These are phyloP conservation scores for Lachnellula suecica DNA, from an alignment of 2,329 filamentous ascomycete genomes.

Conservation along the genomic window DNA sequence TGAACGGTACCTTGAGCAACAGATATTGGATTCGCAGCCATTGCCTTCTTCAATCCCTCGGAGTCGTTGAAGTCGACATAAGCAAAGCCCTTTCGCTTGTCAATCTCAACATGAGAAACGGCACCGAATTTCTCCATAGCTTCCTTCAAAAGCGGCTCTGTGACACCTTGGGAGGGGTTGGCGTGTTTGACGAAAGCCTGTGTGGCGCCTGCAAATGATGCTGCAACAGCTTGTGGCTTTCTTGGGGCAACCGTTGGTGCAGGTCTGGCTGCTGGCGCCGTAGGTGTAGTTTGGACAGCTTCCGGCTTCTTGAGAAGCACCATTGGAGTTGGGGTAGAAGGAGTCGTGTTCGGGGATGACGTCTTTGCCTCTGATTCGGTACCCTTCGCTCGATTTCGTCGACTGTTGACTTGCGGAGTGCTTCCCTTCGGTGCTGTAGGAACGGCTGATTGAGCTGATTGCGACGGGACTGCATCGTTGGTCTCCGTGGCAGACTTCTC, in stretches of 20 bases:
- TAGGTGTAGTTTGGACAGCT: conserved; percentile 23
- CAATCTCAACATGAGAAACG: conserved; percentile 82
- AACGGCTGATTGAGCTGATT: conserved; percentile 8
- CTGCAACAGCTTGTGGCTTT: conserved; percentile 30
- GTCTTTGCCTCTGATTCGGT: conserved; percentile 22
- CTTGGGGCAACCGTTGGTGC: conserved; percentile 15
- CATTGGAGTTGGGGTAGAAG: conserved; percentile 32
- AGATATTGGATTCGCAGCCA: conserved; percentile 76
- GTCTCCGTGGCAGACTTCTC: conserved; percentile 17
- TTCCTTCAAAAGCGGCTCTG: conserved; percentile 73
- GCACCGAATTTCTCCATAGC: conserved; percentile 73
- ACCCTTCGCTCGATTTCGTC: conserved; percentile 38
- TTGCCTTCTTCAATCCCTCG: conserved; percentile 71
- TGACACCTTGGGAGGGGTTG: conserved; percentile 89
- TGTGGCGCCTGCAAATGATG: conserved; percentile 47
- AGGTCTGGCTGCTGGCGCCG: conserved; percentile 29
- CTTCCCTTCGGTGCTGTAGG: conserved; percentile 33
- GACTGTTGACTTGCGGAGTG: conserved; percentile 15
- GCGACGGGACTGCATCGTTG: conserved; percentile 10
- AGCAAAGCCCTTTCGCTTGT: conserved; percentile 91
- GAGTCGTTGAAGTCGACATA: conserved; percentile 85
- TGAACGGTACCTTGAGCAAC: conserved; percentile 86
- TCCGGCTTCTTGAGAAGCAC: conserved; percentile 40
- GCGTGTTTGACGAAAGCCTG: conserved; percentile 80
- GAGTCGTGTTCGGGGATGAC: conserved; percentile 11